Conservation (phyloP, 805 yeast species). For the Starmerella vaccinii region DNA sequence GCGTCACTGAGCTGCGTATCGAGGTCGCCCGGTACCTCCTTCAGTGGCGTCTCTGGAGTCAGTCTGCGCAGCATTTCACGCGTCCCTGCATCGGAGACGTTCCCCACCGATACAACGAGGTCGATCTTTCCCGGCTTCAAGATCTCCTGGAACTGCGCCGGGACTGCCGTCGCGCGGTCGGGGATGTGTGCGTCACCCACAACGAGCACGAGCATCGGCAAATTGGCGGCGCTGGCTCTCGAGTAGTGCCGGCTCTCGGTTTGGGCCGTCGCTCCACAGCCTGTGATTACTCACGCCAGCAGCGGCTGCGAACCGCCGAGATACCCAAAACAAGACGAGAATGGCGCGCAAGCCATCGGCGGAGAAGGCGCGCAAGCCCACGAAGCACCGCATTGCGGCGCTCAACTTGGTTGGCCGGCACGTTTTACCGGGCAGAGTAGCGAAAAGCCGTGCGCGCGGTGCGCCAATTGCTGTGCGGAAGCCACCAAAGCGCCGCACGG, state of each 20-base stretch:
- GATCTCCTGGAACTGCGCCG: constrained; percentile 53
- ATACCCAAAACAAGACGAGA: background rate
- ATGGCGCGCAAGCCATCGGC: background rate
- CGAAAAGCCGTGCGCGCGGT: background rate
- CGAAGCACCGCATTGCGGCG: background rate
- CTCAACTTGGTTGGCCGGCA: background rate
- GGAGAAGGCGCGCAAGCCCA: background rate
- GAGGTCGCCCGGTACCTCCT: constrained; percentile 71
- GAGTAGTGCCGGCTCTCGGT: no score
- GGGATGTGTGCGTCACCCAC: constrained; percentile 89
- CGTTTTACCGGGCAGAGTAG: background rate
- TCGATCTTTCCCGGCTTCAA: constrained; percentile 77
- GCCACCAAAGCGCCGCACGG: background rate
- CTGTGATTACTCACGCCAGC: background rate
- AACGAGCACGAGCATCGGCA: constrained; percentile 54
- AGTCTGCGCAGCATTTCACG: constrained; percentile 53
- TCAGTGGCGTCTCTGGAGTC: constrained; percentile 50
- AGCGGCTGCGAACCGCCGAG: background rate
- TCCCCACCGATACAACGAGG: constrained; percentile 78
- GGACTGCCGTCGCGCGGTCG: constrained; percentile 55
- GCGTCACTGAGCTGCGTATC: constrained; percentile 36
- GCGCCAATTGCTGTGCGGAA: background rate
- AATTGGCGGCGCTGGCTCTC: no score
- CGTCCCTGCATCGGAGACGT: constrained; percentile 57
- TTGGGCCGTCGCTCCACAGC: background rate